Base-by-base conservation (phyloP, 2,329 filamentous ascomycete species). In the Diplodia intermedia region DNA sequence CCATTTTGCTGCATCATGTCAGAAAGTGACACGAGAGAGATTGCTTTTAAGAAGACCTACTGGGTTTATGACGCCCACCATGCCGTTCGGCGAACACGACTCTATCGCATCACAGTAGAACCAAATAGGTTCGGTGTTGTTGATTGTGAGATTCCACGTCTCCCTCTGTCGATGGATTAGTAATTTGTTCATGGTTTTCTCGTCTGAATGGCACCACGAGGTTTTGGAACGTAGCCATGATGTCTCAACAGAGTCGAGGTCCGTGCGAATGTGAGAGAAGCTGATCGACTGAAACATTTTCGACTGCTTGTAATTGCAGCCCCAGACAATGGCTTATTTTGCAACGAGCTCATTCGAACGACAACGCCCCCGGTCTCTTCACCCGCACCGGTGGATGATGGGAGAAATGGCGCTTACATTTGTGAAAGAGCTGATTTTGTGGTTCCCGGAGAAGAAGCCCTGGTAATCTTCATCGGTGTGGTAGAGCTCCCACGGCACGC, bases 21-120 rank as follows among this genome's bases (percentile, higher is more conserved):
- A 55, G 66, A 33, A 18, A 15, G 38, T 54, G 38, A 8, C 11
- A 53, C 29, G 26, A 15, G 11, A 11, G 1, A 0, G 2, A 18
- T n/a, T 50, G n/a, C 26, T 62, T 61, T 49, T n/a, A 12, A 9
- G 26, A 14, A 26, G 31, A 9, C 31, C 3, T 9, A 50, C 82
- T 70, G 89, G 86, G 73, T 94, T 94, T 71, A 94, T 89, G 1
- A 87, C 90, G 3, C 91, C 91, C 18, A 94, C 85, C 91, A 94
- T 94, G 26, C 86, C 84, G 53, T 89, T 84, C 2, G 80, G 76
- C 3, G 83, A 82, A 73, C 91, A 94, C 1, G 89, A 91, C 0
- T 82, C 84, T 0, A 87, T 84, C 0, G 90, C 90, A 0, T 88
- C 74, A 69, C 78, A 80, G 69, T 80, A 80, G 70, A 74, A 79